Evolutionary conservation across 192 early-diverging fungal genomes (phyloP), one percentile per base, ranked within the genome.

Genomic region (Kickxella alabastrina): DNA sequence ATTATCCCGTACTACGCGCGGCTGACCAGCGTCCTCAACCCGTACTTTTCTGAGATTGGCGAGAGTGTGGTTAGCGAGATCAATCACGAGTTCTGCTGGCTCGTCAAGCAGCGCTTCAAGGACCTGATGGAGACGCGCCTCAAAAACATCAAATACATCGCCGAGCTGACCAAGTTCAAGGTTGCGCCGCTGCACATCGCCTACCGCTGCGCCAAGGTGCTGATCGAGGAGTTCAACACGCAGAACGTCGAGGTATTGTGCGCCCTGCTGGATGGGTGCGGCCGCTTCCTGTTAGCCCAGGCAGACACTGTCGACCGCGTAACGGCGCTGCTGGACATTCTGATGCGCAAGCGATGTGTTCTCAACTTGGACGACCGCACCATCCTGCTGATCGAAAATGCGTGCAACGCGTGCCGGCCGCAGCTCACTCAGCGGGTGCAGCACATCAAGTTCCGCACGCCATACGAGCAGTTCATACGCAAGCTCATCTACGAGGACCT

Each of bases 161-260:
- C 86, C 14, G 93, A 98, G 68, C 83, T 99, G 32, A 86, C 88
- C 27, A 99, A 99, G 67, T 99, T 99, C 72, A 80, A 76, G 43
- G 80, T 98, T 15, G 85, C 84, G 1, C 92, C 93, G 5, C 46
- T 78, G 36, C 87, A 90, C 57, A 72, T 88, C 18, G 81, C 87
- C 32, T 93, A 95, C 47, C 86, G 90, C 61, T 88, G 87, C 45
- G 72, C 93, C 36, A 92, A 96, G 58, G 67, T 85, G 1, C 65
- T 93, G 14, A 66, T 97, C n/a, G 90, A 96, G 36, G 85, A 92
- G 65, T 91, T 96, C 63, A 74, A 82, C 17, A 74, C 79, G 26
- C 82, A 88, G 41, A 92, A 92, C 54, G 83, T 98, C 29, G 94
- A 92, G 58, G 79, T 93, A 0, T 62, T 88, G 10, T 93, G 92